A percentile compares a stretch with the other conserved stretches of the same genome.
Evolutionary conservation across 2,329 filamentous ascomycete genomes (phyloP).

Genomic region (Herpotrichia juniperi): DNA sequence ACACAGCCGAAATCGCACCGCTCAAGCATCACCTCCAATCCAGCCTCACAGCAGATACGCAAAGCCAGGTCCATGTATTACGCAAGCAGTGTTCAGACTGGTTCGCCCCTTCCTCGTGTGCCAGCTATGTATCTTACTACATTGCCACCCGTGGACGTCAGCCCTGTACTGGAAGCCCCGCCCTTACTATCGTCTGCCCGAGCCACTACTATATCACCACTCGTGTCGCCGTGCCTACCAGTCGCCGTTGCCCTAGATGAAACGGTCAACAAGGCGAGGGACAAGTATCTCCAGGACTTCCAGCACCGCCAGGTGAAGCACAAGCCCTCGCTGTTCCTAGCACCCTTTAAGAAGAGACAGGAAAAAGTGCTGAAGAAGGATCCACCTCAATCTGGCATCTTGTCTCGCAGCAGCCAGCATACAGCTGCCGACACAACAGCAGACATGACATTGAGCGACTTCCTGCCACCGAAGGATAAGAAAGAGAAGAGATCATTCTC

Average conservation of each 20-base stretch:
- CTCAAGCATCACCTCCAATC: constrained; percentile 30
- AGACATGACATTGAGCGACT: constrained; percentile 23
- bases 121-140: constrained; percentile 40
- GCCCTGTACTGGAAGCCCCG: constrained; percentile 9
- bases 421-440: constrained; percentile 20
- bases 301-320: constrained; percentile 49
- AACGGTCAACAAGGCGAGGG: constrained; percentile 42
- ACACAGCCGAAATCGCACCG: constrained; percentile 31
- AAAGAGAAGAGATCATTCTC: constrained; percentile 68
- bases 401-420: constrained; percentile 19
- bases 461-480: constrained; percentile 51
- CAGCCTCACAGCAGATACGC: constrained; percentile 42
- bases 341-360: constrained; percentile 52
- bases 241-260: constrained; percentile 30
- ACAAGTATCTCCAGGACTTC: constrained; percentile 49
- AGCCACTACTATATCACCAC: constrained; percentile 21
- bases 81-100: constrained; percentile 45
- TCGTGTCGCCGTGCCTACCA: constrained; percentile 30
- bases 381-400: constrained; percentile 24
- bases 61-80: constrained; percentile 48
- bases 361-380: constrained; percentile 31
- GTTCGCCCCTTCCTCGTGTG: constrained; percentile 42
- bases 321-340: constrained; percentile 51
- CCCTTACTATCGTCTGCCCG: constrained; percentile 7
- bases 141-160: constrained; percentile 17